Evolutionary conservation across 78 protist genomes (phyloP).

Genomic region (Creolimax fragrantissima): DNA sequence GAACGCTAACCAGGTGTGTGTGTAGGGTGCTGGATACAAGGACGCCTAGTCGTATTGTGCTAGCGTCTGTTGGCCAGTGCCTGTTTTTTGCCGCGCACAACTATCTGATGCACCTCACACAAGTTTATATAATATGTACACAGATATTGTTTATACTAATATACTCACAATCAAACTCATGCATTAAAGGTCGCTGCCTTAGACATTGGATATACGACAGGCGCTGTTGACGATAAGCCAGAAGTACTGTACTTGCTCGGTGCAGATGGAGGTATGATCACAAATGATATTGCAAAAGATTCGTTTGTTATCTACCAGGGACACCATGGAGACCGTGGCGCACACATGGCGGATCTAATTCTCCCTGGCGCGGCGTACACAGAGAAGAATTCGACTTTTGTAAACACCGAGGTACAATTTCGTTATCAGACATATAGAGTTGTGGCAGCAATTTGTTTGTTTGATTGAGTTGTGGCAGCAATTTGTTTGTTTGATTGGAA

Average conservation of each 20-base stretch:
- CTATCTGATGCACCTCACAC: no score
- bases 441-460: not conserved
- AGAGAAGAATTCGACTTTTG: slow-evolving; percentile 56
- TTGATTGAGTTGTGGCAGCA: not conserved
- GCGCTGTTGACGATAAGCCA: not conserved
- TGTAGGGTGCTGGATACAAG: no score
- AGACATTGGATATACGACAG: slow-evolving; percentile 48
- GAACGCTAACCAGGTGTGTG: slow-evolving; percentile 7
- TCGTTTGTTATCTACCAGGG: slow-evolving; percentile 44
- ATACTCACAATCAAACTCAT: no score
- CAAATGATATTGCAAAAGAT: not conserved
- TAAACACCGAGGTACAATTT: slow-evolving; percentile 40
- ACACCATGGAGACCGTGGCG: slow-evolving; percentile 45
- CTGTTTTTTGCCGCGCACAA: no score
- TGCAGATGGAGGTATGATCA: slow-evolving; percentile 23
- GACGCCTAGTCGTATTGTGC: no score
- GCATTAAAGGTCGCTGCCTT: slow-evolving; percentile 55
- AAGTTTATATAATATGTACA: no score
- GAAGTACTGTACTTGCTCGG: slow-evolving; percentile 30
- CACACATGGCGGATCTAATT: slow-evolving; percentile 42
- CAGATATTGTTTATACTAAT: no score
- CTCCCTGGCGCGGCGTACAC: slow-evolving; percentile 63
- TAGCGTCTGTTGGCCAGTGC: no score
- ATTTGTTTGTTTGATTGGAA: not conserved
- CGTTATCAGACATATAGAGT: not conserved